A percentile compares a stretch with the other conserved stretches of the same genome.
These are phyloP conservation scores for Pinus taeda DNA, from an alignment of 75 land plant genomes.

Conservation along the genomic window DNA sequence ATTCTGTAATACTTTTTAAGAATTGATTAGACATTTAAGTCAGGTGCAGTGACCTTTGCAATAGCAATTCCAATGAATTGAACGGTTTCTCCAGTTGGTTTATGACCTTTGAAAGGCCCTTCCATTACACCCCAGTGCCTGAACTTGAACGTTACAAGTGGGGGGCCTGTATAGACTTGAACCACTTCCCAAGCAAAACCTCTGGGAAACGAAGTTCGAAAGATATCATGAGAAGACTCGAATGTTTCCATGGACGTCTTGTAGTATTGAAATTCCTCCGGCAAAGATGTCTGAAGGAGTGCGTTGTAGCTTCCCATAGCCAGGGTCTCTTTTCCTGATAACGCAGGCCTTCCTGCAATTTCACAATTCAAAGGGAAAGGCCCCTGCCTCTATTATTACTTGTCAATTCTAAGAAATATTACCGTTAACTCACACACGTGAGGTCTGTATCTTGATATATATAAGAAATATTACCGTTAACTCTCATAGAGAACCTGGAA, in stretches of 20 bases:
- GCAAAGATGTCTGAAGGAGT: conserved; percentile 51
- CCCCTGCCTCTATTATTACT: too few relatives aligned
- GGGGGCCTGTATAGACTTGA: conserved; percentile 73
- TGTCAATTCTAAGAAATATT: too few relatives aligned
- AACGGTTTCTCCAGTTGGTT: conserved; percentile 63
- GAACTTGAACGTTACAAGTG: conserved; percentile 70
- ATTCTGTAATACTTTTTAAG: too few relatives aligned
- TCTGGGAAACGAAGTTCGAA: conserved; percentile 56
- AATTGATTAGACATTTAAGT: too few relatives aligned
- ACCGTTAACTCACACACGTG: too few relatives aligned
- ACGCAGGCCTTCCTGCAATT: conserved; percentile 1
- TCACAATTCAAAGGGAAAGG: too few relatives aligned
- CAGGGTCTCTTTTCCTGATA: conserved; percentile 64
- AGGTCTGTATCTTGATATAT: too few relatives aligned
- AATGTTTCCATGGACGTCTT: conserved; percentile 64
- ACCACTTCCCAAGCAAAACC: conserved; percentile 92
- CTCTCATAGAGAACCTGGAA: too few relatives aligned
- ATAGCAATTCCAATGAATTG: conserved; percentile 59
- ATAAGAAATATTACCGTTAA: too few relatives aligned
- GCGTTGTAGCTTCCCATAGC: conserved; percentile 86
- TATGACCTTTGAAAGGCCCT: conserved; percentile 76
- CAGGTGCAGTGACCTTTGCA: conserved; percentile 32
- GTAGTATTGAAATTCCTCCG: conserved; percentile 55
- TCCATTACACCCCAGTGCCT: conserved; percentile 91
- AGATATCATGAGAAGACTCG: conserved; percentile 76